Evolutionary conservation across 345 rosid genomes (phyloP), one percentile per base, ranked within the genome.

Genomic region (Euphorbia pulcherrima): DNA sequence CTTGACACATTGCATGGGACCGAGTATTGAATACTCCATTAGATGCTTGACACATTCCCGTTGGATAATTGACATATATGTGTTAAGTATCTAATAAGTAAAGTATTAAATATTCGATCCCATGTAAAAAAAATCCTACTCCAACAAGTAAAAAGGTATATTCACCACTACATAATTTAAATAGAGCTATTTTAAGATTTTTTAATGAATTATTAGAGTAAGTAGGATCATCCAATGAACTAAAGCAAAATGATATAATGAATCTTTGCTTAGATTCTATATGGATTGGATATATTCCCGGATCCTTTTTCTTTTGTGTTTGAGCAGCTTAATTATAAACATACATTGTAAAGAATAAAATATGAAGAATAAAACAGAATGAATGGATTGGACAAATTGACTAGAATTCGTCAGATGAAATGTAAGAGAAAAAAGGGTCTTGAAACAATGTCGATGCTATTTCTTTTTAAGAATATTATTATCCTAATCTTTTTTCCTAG

Each of bases 271-370:
- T 5, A 61, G 35, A 20, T 35, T 60, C 48, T 20, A 18, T 37
- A 41, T 37, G 28, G 50, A 39, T 61, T 12, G 12, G 20, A 2
- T 35, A 18, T 28, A 61, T 61, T 61, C 65, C 29, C 21, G 23
- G 1, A 37, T 60, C 18, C 65, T 37, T 61, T 61, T 16, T 60
- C 64, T 33, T 33, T 33, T 2, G 37, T 33, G 37, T 57, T 16
- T 57, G 16, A 9, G 27, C 16, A 27, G 18, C 39, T 57, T 57
- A 57, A 44, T 44, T 14, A 44, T 44, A 44, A 12, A 44, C 13
- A 28, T 57, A 29, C 39, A 57, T 57, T 57, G 61, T 14, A 57
- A 57, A 57, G 37, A 29, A 57, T 28, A 57, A n/a, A 53, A 6
- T n/a, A 41, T 41, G 1, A 7, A 9, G 56, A 52, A 26, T 55